Conservation (phyloP, 495 filamentous ascomycete genomes). For the Penicillium cinerascens region DNA sequence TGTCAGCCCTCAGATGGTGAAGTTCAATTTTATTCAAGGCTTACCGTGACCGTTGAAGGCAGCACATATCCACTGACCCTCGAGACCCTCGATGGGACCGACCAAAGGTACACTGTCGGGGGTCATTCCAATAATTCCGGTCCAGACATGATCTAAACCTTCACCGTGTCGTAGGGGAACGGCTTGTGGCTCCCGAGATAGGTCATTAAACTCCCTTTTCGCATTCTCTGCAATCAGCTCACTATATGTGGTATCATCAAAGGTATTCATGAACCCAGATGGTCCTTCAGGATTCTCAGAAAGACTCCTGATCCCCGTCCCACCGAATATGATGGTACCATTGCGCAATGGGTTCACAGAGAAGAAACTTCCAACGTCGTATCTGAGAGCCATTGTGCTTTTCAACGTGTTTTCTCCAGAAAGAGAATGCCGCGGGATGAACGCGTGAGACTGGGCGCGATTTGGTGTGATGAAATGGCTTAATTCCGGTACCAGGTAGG, state of each 20-base stretch:
- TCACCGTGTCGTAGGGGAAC: conserved; percentile 4
- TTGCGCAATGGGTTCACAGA: conserved; percentile 10
- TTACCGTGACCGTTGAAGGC: conserved; percentile 4
- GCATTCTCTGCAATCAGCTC: background rate
- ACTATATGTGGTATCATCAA: conserved; percentile 8
- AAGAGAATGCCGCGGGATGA: conserved; percentile 3
- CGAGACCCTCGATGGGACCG: conserved; percentile 1
- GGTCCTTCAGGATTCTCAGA: background rate
- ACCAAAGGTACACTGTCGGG: conserved; percentile 4
- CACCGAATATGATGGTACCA: conserved; percentile 8
- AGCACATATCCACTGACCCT: conserved; percentile 12
- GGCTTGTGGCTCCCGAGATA: background rate
- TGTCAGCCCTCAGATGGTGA: background rate
- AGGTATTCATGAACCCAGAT: background rate
- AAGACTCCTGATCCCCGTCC: conserved; percentile 4
- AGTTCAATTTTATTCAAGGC: background rate
- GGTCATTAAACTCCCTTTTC: background rate
- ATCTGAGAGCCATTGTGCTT: conserved; percentile 10
- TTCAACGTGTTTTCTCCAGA: background rate
- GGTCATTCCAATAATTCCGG: conserved; percentile 8
- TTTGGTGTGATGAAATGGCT: conserved; percentile 2
- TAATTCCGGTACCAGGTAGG: conserved; percentile 6
- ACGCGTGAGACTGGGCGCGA: conserved; percentile 8
- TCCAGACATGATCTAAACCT: conserved; percentile 11
- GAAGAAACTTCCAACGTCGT: conserved; percentile 5